Evolutionary conservation across 2,329 filamentous ascomycete genomes (phyloP), one percentile per base, ranked within the genome.

Genomic region (Thelonectria discophora): DNA sequence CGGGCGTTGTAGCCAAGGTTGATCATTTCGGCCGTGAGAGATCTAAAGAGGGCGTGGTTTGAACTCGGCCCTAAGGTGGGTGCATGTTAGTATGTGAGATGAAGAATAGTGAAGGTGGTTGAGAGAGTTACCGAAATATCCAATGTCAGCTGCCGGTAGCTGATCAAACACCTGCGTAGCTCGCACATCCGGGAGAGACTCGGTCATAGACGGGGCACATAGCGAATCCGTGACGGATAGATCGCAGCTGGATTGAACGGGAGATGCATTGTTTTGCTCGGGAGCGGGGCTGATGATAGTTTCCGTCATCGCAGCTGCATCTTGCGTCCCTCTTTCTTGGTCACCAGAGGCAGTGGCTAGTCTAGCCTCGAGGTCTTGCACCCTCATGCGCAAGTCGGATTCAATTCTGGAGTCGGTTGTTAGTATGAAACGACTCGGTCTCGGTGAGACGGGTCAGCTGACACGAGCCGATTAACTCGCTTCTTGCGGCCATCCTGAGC

Each of bases 31-130:
- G 65, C 64, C 2, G 72, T 73, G 5, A 76, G 62, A 2, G 69
- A 68, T 55, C 71, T 66, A 49, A 75, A 76, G 34, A 75, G 58
- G 15, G 71, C 69, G 49, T 76, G 74, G 32, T 76, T 76, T 7
- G 74, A 74, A 42, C 67, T 74, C 12, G 74, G 63, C 3, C 73
- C 73, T 75, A 24, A 17, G 13, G 21, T 24, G 12, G 45, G 7
- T 2, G 6, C 45, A 12, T 34, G 24, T 42, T 40, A 18, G 27
- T 13, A 21, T 42, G 7, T 8, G 12, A 27, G 45, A 40, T 2
- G 27, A 17, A 7, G 12, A 32, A 7, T 32, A 32, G 30, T n/a
- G n/a, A n/a, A n/a, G n/a, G n/a, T n/a, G n/a, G n/a, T n/a, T n/a
- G n/a, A n/a, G n/a, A n/a, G n/a, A n/a, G n/a, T n/a, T 55, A 71